phyloP scores from a whole-genome alignment of 139 green algal genomes.

The Haematococcus lacustris region DNA sequence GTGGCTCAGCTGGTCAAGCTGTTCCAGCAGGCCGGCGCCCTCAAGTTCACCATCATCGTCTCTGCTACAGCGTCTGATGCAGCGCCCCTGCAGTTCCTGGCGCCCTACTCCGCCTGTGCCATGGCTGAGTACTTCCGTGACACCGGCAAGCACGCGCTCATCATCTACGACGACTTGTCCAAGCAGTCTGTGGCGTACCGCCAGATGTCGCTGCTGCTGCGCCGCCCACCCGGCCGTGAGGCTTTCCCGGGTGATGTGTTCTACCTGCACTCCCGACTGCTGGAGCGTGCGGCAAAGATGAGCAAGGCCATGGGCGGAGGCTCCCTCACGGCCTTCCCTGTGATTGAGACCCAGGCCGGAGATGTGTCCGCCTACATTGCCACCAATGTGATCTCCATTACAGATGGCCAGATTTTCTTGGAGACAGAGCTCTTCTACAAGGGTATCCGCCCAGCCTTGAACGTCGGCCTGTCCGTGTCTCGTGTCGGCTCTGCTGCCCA shows the following conservation, averaged over 20 bases:
- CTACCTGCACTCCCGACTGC: conserved; percentile 82
- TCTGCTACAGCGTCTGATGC: conserved; percentile 82
- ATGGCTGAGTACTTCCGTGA: conserved; percentile 79
- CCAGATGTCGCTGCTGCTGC: conserved; percentile 86
- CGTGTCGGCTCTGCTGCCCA: conserved; percentile 82
- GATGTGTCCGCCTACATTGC: conserved; percentile 86
- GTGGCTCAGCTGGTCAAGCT: conserved; percentile 64
- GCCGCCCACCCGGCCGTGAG: conserved; percentile 82
- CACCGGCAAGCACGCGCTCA: conserved; percentile 71
- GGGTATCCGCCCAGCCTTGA: conserved; percentile 82
- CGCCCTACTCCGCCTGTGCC: conserved; percentile 83
- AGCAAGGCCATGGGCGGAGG: conserved; percentile 56
- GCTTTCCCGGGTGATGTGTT: conserved; percentile 86
- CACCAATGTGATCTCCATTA: conserved; percentile 92
- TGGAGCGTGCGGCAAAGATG: conserved; percentile 78
- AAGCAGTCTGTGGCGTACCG: conserved; percentile 89
- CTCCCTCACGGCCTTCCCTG: conserved; percentile 76
- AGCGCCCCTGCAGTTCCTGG: conserved; percentile 78
- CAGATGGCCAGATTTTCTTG: conserved; percentile 86
- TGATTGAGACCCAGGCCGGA: conserved; percentile 79
- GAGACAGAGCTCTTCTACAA: conserved; percentile 88
- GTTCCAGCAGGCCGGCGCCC: conserved; percentile 24
- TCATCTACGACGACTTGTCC: conserved; percentile 88
- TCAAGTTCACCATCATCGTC: conserved; percentile 79
- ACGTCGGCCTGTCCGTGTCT: conserved; percentile 80